Evolutionary conservation across 140 eudicot genomes (phyloP).

Genomic region (Stevia rebaudiana): DNA sequence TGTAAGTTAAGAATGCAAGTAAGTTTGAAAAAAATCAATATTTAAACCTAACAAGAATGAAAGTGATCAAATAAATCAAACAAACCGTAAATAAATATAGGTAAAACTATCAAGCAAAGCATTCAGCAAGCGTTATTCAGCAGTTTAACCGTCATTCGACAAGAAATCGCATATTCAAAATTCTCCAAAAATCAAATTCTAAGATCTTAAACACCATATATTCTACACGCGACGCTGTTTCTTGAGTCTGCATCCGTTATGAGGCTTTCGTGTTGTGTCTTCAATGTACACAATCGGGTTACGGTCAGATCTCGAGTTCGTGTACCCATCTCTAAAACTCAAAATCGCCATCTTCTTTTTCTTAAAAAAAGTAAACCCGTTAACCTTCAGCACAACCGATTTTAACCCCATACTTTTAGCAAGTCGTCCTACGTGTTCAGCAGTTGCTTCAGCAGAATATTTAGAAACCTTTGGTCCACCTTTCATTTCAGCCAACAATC

Average conservation of each 20-base stretch:
- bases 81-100: not conserved
- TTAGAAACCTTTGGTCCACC: conserved; percentile 55
- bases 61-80: no score
- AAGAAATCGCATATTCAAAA: not conserved
- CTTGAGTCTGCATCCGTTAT: conserved; percentile 78
- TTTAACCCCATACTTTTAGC: conserved; percentile 56
- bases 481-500: conserved; percentile 44
- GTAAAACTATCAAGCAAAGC: conserved; percentile 13
- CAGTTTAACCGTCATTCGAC: not conserved
- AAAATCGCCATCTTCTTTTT: conserved; percentile 70
- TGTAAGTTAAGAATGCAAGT: no score
- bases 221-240: conserved; percentile 55
- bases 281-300: conserved; percentile 73
- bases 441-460: conserved; percentile 75
- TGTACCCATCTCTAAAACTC: conserved; percentile 72
- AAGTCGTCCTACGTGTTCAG: conserved; percentile 74
- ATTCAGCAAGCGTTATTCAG: conserved; percentile 11
- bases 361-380: conserved; percentile 66
- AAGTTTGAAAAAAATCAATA: no score
- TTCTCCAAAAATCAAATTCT: not conserved
- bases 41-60: no score
- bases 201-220: not conserved
- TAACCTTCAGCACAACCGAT: conserved; percentile 81
- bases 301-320: conserved; percentile 50
- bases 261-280: conserved; percentile 78